These are phyloP conservation scores for Entoloma clypeatum DNA, from an alignment of 1,284 basidiomycete genomes.

Conservation along the genomic window DNA sequence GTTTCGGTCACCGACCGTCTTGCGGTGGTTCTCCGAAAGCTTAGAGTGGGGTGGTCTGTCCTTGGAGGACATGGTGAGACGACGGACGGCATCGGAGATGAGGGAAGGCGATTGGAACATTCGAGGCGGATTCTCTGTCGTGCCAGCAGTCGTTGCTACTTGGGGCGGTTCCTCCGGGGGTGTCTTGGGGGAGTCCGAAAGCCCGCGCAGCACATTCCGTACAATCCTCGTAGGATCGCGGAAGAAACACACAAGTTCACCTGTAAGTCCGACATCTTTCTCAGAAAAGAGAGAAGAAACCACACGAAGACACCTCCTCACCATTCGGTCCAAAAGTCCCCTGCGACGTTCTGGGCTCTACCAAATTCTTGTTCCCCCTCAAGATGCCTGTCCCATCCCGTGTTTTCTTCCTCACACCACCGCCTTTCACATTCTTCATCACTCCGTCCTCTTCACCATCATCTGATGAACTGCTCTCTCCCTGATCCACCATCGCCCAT, in stretches of 20 bases:
- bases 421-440: too few relatives aligned
- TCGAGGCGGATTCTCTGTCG: constrained; percentile 26
- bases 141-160: constrained; percentile 19
- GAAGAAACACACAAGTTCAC: constrained; percentile 84
- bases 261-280: constrained; percentile 35
- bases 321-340: constrained; percentile 86
- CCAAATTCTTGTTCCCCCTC: constrained; percentile 68
- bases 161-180: constrained; percentile 22
- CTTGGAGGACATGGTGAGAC: constrained; percentile 53
- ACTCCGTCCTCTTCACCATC: too few relatives aligned
- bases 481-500: constrained; percentile 46
- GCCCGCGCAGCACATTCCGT: constrained; percentile 48
- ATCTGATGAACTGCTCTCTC: constrained; percentile 48
- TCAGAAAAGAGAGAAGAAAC: not conserved
- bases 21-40: constrained; percentile 32
- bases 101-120: constrained; percentile 61
- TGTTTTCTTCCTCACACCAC: constrained; percentile 30
- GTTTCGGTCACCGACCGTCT: constrained; percentile 48
- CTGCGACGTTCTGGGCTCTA: constrained; percentile 77
- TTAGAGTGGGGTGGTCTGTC: constrained; percentile 45
- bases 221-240: constrained; percentile 71
- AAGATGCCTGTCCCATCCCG: constrained; percentile 50
- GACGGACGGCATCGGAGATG: constrained; percentile 64
- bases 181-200: constrained; percentile 40
- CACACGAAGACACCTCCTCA: constrained; percentile 26